These are phyloP conservation scores for Leishmania gerbilli DNA, from an alignment of 208 protist species.

Conservation along the genomic window DNA sequence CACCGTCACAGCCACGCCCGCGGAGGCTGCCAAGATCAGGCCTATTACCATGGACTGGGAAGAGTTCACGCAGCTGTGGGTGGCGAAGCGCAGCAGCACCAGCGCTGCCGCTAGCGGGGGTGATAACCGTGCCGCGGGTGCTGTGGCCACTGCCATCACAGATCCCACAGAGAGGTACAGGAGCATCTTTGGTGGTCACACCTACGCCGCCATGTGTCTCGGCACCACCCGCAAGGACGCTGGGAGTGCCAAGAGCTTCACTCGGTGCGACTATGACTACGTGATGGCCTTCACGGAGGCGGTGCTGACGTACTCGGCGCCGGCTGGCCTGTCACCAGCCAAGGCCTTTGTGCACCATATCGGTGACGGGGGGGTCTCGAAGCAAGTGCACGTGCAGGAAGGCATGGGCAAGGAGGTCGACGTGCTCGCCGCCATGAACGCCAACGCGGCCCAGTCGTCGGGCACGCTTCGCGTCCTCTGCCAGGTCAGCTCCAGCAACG, in stretches of 20 bases:
- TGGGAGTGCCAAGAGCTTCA: slow-evolving; percentile 63
- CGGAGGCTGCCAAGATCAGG: slow-evolving; percentile 41
- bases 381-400: slow-evolving; percentile 2
- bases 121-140: background rate
- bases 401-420: background rate
- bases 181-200: slow-evolving; percentile 59
- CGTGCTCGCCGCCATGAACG: background rate
- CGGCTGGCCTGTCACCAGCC: slow-evolving; percentile 19
- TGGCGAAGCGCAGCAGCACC: slow-evolving; percentile 2
- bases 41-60: slow-evolving; percentile 73
- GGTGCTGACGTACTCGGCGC: slow-evolving; percentile 49
- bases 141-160: background rate
- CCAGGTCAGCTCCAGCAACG: slow-evolving; percentile 60
- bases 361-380: slow-evolving; percentile 18
- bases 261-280: slow-evolving; percentile 78
- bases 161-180: slow-evolving; percentile 28
- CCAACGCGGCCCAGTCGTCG: slow-evolving; percentile 16
- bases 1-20: slow-evolving; percentile 20
- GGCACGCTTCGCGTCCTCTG: slow-evolving; percentile 41
- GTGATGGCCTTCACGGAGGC: slow-evolving; percentile 69
- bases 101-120: slow-evolving; percentile 6
- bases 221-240: slow-evolving; percentile 84
- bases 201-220: slow-evolving; percentile 70
- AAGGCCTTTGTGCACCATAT: slow-evolving; percentile 34
- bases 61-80: slow-evolving; percentile 45